These are phyloP conservation scores for Lignosus rhinocerotis DNA, from an alignment of 1,284 basidiomycete genomes.

Conservation along the genomic window DNA sequence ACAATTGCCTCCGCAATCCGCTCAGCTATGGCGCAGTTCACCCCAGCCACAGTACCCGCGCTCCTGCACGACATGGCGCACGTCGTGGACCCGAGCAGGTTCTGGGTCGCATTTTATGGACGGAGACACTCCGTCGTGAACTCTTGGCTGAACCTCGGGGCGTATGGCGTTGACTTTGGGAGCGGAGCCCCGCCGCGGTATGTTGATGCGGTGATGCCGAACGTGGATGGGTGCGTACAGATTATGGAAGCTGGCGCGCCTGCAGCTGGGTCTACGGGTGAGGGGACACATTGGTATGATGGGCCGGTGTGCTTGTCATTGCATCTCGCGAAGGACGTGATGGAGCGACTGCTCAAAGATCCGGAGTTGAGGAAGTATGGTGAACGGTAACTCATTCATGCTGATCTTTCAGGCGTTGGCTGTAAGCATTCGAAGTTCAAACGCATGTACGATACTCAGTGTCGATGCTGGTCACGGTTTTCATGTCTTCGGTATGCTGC, in stretches of 20 bases:
- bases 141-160: constrained; percentile 40
- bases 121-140: constrained; percentile 38
- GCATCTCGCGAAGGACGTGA: constrained; percentile 4
- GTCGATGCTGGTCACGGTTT: no score
- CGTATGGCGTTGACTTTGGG: constrained; percentile 43
- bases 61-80: constrained; percentile 42
- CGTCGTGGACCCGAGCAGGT: constrained; percentile 32
- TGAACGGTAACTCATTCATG: no score
- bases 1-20: constrained; percentile 35
- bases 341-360: constrained; percentile 11
- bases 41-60: constrained; percentile 30
- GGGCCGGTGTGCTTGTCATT: constrained; percentile 18
- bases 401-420: no score
- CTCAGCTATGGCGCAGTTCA: constrained; percentile 30
- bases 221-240: constrained; percentile 41
- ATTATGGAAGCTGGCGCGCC: constrained; percentile 36
- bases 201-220: constrained; percentile 40
- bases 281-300: constrained; percentile 15
- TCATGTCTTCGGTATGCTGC: no score
- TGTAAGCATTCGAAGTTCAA: no score
- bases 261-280: background rate
- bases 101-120: constrained; percentile 44
- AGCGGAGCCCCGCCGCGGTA: constrained; percentile 28
- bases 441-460: no score
- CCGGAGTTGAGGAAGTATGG: constrained; percentile 1